Conservation (phyloP, 768 basidiomycete species). For the Phylloporus scabripes region DNA sequence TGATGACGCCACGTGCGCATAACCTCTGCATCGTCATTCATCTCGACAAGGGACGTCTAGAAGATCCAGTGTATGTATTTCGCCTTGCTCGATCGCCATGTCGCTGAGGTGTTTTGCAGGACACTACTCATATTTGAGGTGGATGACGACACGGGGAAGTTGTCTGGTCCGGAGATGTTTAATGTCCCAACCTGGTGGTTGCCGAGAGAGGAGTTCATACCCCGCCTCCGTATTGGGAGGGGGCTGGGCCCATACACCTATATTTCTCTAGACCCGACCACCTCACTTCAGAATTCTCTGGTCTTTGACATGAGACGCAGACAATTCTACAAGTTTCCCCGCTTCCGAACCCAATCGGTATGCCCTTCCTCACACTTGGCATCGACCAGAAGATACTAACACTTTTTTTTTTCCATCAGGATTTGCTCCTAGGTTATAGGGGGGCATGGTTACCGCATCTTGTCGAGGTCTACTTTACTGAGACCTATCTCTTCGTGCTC, state of each 20-base stretch:
- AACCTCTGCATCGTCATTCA: constrained; percentile 15
- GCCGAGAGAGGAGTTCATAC: constrained; percentile 9
- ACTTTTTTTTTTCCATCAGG: neutral
- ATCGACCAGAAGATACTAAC: neutral
- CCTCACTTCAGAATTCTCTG: constrained; percentile 11
- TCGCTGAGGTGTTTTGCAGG: neutral
- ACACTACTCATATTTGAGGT: constrained; percentile 16
- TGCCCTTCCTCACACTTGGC: neutral
- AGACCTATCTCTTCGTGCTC: constrained; percentile 15
- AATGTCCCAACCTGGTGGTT: constrained; percentile 14
- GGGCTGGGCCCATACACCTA: constrained; percentile 13
- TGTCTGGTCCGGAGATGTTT: constrained; percentile 8
- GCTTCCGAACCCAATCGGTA: constrained; percentile 15
- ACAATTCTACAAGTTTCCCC: constrained; percentile 20
- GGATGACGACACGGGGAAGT: constrained; percentile 13
- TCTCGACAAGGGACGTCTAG: constrained; percentile 1
- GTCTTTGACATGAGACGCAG: constrained; percentile 12
- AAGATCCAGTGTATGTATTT: constrained; percentile 15
- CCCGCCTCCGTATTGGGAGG: constrained; percentile 7
- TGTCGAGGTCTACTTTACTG: constrained; percentile 13
- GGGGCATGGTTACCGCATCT: constrained; percentile 19
- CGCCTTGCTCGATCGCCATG: neutral
- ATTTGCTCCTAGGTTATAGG: constrained; percentile 12
- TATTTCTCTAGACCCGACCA: constrained; percentile 9
- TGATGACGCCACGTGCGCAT: constrained; percentile 8